phyloP scores from a whole-genome alignment of 192 early-diverging fungal species.

The Coemansia sp. region DNA sequence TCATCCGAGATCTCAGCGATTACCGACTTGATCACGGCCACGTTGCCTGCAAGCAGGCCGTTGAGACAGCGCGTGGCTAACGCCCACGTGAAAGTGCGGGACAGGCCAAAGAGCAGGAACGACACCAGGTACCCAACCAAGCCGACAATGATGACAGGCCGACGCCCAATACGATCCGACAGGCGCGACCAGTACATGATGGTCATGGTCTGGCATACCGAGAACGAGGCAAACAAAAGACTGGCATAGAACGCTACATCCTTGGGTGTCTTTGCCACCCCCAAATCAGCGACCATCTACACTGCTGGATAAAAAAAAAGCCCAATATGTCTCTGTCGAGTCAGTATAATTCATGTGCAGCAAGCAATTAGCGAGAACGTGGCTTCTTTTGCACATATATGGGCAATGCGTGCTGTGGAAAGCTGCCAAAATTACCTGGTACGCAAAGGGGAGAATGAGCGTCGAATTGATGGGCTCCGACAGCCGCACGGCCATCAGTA shows the following conservation, averaged over 20 bases:
- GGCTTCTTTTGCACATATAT: too few species aligned
- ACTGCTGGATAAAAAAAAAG: conserved; percentile 25
- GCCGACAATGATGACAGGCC: conserved; percentile 74
- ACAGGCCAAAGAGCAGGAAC: conserved; percentile 67
- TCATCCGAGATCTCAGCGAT: conserved; percentile 82
- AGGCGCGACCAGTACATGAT: conserved; percentile 65
- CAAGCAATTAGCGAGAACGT: background rate
- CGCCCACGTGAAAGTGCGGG: conserved; percentile 54
- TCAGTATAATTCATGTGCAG: background rate
- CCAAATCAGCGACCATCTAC: conserved; percentile 65
- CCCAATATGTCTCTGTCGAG: background rate
- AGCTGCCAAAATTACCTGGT: conserved; percentile 52
- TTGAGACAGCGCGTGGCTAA: conserved; percentile 57
- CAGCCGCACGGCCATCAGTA: conserved; percentile 33
- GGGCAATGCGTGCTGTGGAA: too few species aligned
- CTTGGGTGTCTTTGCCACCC: conserved; percentile 62
- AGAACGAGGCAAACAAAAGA: conserved; percentile 49
- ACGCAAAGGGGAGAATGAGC: conserved; percentile 79
- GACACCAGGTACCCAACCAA: conserved; percentile 70
- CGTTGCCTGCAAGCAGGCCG: conserved; percentile 68
- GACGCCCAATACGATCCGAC: conserved; percentile 74
- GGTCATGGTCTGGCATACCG: conserved; percentile 48
- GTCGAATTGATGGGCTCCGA: conserved; percentile 73
- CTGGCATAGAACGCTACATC: conserved; percentile 73
- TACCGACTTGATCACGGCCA: conserved; percentile 75